These are phyloP conservation scores for Sicyos edulis DNA, from an alignment of 306 rosid species.

Conservation along the genomic window DNA sequence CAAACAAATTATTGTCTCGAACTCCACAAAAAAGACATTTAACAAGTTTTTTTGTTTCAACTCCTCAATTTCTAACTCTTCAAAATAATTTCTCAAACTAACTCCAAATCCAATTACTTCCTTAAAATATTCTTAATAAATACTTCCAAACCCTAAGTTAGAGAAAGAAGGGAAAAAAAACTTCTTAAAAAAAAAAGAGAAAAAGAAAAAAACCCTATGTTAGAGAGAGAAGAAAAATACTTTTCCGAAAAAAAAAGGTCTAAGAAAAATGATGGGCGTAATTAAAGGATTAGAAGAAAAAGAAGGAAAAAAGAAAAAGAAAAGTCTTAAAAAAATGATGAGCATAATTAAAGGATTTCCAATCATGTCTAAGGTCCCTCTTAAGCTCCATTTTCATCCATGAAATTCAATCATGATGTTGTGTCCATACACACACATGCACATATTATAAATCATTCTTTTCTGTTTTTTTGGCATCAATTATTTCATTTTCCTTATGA, in stretches of 20 bases:
- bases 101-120: no score
- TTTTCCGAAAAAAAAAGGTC: no score
- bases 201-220: background rate
- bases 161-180: no score
- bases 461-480: background rate
- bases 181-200: no score
- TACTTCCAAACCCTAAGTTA: background rate
- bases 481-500: background rate
- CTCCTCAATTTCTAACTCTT: no score
- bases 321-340: background rate
- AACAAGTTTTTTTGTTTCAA: no score
- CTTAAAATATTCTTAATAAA: background rate
- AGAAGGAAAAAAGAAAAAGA: background rate
- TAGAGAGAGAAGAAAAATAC: no score
- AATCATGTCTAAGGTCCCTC: background rate
- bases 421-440: constrained; percentile 13
- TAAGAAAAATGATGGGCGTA: background rate
- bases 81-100: no score
- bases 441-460: constrained; percentile 7
- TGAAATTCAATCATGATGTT: constrained; percentile 2
- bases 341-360: constrained; percentile 4
- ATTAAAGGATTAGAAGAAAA: background rate
- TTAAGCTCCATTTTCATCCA: background rate
- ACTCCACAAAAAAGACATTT: no score
- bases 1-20: no score